Evolutionary conservation across 768 basidiomycete species (phyloP).

Genomic region (Russula emetica): DNA sequence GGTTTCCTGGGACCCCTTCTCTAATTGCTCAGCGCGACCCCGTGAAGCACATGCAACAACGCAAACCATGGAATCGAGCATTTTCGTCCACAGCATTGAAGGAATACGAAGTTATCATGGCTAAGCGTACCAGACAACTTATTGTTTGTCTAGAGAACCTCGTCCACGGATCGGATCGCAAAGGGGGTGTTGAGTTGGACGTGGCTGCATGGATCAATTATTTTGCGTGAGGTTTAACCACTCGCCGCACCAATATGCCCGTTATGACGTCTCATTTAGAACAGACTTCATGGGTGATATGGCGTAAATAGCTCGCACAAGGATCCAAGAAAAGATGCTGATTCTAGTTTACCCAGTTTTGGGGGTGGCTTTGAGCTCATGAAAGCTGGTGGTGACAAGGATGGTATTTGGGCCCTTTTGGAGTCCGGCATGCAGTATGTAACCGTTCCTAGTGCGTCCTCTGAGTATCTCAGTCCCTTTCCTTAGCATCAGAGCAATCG

Average conservation of each 20-base stretch:
- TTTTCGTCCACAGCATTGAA: conserved; percentile 43
- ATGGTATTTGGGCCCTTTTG: conserved; percentile 3
- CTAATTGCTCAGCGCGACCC: conserved; percentile 38
- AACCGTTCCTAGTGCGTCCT: no score
- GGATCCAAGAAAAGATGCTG: not conserved
- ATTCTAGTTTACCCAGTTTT: conserved; percentile 27
- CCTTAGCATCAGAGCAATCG: not conserved
- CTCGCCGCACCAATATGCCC: not conserved
- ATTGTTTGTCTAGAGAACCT: conserved; percentile 29
- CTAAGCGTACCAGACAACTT: conserved; percentile 36
- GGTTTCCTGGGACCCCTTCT: not conserved
- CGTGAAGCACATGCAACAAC: conserved; percentile 39
- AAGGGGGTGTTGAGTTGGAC: conserved; percentile 32
- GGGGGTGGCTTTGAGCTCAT: conserved; percentile 32
- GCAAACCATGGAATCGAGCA: conserved; percentile 43
- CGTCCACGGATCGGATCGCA: conserved; percentile 7
- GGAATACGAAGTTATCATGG: conserved; percentile 40
- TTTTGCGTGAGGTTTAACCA: conserved; percentile 36
- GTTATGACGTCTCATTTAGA: conserved; percentile 29
- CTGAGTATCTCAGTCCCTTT: not conserved
- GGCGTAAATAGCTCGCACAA: conserved; percentile 35
- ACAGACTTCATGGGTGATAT: conserved; percentile 49
- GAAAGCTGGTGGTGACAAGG: conserved; percentile 24
- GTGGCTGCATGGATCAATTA: conserved; percentile 37
- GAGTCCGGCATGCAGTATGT: conserved; percentile 2